Percentiles rank a stretch among this genome's conserved stretches.
Evolutionary conservation across 306 rosid genomes (phyloP).

Genomic region (Corylus americana): DNA sequence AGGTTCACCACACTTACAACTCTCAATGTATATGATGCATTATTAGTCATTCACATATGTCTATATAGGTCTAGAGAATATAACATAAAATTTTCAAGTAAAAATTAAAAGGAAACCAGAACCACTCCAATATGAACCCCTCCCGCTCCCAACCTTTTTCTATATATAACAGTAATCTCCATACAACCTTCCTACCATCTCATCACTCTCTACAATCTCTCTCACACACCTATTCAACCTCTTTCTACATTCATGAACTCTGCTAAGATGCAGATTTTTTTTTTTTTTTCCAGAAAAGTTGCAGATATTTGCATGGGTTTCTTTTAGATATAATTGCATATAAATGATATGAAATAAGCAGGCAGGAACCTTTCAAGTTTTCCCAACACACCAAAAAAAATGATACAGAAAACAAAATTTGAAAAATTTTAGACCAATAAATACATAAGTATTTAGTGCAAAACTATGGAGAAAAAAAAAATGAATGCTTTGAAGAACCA

Average conservation of each 20-base stretch:
- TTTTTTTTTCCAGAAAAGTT: neutral
- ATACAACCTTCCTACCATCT: neutral
- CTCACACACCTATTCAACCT: neutral
- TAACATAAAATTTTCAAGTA: neutral
- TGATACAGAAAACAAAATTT: neutral
- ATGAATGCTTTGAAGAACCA: constrained; percentile 19
- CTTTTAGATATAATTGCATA: neutral
- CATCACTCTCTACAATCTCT: neutral
- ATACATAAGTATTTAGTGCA: neutral
- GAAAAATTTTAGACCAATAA: neutral
- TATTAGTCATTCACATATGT: neutral
- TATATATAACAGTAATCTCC: neutral
- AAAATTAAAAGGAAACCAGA: neutral
- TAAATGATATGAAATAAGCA: neutral
- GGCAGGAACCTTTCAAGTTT: neutral
- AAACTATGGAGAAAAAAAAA: neutral
- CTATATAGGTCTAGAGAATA: neutral
- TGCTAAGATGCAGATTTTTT: neutral
- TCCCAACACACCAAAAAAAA: neutral
- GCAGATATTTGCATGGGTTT: neutral
- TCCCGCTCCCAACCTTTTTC: neutral
- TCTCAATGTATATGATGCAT: neutral
- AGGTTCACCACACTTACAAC: neutral
- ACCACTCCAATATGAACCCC: neutral
- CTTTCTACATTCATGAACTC: constrained; percentile 1